phyloP scores from a whole-genome alignment of 306 rosid genomes.

The Cyamopsis tetragonoloba region DNA sequence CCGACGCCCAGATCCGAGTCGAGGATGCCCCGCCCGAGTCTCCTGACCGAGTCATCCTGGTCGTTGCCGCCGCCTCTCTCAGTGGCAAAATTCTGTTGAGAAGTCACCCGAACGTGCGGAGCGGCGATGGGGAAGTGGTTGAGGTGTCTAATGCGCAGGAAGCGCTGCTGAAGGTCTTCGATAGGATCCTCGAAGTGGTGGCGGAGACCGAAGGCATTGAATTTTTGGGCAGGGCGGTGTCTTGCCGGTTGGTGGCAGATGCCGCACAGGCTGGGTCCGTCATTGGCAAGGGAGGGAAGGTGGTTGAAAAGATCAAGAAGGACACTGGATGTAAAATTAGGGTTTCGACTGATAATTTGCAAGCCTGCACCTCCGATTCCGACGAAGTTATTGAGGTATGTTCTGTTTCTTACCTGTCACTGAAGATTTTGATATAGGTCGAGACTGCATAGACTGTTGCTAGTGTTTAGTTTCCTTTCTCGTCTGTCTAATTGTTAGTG shows the following conservation, averaged over 20 bases:
- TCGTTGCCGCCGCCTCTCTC: slow-evolving; percentile 41
- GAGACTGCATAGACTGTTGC: background rate
- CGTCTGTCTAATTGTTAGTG: too few species aligned
- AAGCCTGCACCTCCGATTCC: slow-evolving; percentile 49
- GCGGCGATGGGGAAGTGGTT: slow-evolving; percentile 19
- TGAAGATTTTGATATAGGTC: background rate
- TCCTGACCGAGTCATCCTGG: slow-evolving; percentile 65
- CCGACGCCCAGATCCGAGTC: slow-evolving; percentile 86
- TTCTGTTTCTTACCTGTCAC: background rate
- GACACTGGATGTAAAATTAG: slow-evolving; percentile 74
- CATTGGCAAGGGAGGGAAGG: slow-evolving; percentile 91
- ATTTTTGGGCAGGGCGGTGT: slow-evolving; percentile 53
- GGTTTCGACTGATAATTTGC: slow-evolving; percentile 63
- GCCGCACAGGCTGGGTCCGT: slow-evolving; percentile 67
- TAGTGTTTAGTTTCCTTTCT: background rate
- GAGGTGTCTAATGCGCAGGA: slow-evolving; percentile 86
- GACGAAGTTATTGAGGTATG: slow-evolving; percentile 90
- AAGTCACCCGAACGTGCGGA: background rate
- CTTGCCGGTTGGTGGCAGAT: slow-evolving; percentile 72
- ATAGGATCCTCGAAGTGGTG: slow-evolving; percentile 89
- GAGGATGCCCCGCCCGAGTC: slow-evolving; percentile 66
- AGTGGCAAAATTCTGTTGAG: slow-evolving; percentile 20
- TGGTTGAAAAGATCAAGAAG: slow-evolving; percentile 85
- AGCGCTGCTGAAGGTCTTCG: slow-evolving; percentile 77
- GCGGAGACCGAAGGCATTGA: slow-evolving; percentile 69